Base-by-base conservation (phyloP, 73 alveolate species). In the Blepharisma japonicum region DNA sequence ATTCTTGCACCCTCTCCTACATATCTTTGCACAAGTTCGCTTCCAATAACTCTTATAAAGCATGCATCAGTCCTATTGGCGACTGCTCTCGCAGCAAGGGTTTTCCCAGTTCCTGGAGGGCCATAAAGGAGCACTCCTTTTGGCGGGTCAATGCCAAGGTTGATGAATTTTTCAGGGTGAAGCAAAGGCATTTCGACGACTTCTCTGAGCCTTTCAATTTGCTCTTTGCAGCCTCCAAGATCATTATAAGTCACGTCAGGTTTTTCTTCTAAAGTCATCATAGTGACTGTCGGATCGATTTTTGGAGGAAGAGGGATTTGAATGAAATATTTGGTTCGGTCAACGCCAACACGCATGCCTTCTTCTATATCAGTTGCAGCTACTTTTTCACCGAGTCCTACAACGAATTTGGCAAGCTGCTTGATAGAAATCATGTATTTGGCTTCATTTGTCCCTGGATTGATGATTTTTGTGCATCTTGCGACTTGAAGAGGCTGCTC, bases 101-200 rank as follows among this genome's bases (percentile, higher is more conserved):
- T 97, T 78, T 97, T 97, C 6, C 99, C 99, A n/a, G 99, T 97
- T 32, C 99, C 99, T 55, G 99, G 99, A 3, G 99, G 99, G 20
- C 99, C 99, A 80, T 92, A 97, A 50, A 97, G 91, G 25, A 90
- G 82, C 77, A 94, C 98, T 38, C 96, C 99, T 91, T 94, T 96
- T 11, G 99, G 99, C 8, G 99, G 99, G 72, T 94, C 98, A 70
- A 96, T 96, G 55, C 99, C 99, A 11, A 96, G 84, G 61, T 93
- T 81, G 74, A 83, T 89, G 80, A 87, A 93, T 39, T 81, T 67
- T 87, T 93, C 97, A 23, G 98, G 98, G 70, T 93, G 91, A 74
- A 84, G 89, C 53, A 88, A 84, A n/a, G 95, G 95, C 79, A 88
- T 71, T 55, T 88, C 95, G 27, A 88, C 92, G 23, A 81, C 91